Conservation (phyloP, 2,329 filamentous ascomycete genomes). For the Malbranchea zuffiana region DNA sequence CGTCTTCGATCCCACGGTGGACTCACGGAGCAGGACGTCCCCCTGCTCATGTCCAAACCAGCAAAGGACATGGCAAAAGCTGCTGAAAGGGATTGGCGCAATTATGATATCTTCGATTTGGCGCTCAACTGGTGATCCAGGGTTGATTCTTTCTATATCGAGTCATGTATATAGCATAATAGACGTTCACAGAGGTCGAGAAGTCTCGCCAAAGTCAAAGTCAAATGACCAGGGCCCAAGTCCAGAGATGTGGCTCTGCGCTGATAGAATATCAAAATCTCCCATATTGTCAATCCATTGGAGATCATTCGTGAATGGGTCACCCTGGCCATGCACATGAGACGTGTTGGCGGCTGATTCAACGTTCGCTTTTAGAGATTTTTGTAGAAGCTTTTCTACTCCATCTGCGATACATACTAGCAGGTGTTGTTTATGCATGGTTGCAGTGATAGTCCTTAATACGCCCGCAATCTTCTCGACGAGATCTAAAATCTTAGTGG, state of each 20-base stretch:
- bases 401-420: background rate
- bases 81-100: conserved; percentile 23
- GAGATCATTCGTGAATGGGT: background rate
- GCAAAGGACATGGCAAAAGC: conserved; percentile 8
- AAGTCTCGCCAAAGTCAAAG: background rate
- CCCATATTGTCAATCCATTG: background rate
- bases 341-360: no score
- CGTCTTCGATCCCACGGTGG: conserved; percentile 34
- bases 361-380: background rate
- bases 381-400: background rate
- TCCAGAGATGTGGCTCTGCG: background rate
- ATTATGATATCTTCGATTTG: conserved; percentile 33
- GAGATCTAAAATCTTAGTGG: background rate
- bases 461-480: background rate
- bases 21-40: conserved; percentile 31
- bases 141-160: background rate
- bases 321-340: background rate
- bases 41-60: conserved; percentile 26
- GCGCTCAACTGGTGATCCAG: conserved; percentile 23
- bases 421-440: background rate
- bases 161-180: background rate
- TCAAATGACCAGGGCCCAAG: background rate
- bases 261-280: background rate
- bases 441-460: background rate
- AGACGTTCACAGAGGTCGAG: background rate